Evolutionary conservation across 2,329 filamentous ascomycete species (phyloP).

Genomic region (Ceratocystis lukuohia): DNA sequence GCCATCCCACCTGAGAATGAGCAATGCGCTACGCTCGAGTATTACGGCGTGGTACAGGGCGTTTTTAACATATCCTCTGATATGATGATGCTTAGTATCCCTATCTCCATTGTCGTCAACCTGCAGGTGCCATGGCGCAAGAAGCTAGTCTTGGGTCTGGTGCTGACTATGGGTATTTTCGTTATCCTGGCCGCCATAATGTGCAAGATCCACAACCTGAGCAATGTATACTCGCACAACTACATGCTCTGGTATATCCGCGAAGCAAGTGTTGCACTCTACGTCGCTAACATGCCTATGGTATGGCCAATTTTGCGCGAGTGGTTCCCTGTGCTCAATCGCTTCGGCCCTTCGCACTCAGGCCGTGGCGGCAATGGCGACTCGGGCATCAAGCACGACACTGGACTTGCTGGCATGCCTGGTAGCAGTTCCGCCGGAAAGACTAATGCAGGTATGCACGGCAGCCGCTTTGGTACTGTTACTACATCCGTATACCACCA

Average conservation of each 20-base stretch:
- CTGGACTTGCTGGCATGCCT: constrained; percentile 6
- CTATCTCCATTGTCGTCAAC: constrained; percentile 39
- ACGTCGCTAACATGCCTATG: constrained; percentile 32
- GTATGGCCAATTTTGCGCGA: constrained; percentile 33
- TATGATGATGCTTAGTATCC: constrained; percentile 44
- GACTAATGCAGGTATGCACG: constrained; percentile 11
- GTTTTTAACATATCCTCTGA: constrained; percentile 49
- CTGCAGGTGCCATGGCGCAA: constrained; percentile 37
- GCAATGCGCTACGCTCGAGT: constrained; percentile 43
- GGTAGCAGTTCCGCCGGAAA: constrained; percentile 4
- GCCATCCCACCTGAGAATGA: constrained; percentile 38
- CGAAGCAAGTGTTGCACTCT: constrained; percentile 34
- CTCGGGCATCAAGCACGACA: constrained; percentile 4
- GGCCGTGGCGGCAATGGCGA: constrained; percentile 9
- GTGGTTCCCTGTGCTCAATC: constrained; percentile 22
- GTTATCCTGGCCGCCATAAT: constrained; percentile 39
- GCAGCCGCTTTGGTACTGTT: constrained; percentile 16
- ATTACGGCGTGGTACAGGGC: constrained; percentile 46
- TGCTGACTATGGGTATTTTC: constrained; percentile 36
- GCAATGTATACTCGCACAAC: constrained; percentile 27
- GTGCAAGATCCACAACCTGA: constrained; percentile 33
- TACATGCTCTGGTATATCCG: constrained; percentile 36
- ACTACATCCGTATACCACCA: constrained; percentile 17
- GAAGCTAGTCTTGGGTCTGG: constrained; percentile 37
- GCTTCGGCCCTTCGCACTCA: constrained; percentile 17